Evolutionary conservation across 129 eudicot genomes (phyloP), one percentile per base, ranked within the genome.

Genomic region (Saposhnikovia divaricata): DNA sequence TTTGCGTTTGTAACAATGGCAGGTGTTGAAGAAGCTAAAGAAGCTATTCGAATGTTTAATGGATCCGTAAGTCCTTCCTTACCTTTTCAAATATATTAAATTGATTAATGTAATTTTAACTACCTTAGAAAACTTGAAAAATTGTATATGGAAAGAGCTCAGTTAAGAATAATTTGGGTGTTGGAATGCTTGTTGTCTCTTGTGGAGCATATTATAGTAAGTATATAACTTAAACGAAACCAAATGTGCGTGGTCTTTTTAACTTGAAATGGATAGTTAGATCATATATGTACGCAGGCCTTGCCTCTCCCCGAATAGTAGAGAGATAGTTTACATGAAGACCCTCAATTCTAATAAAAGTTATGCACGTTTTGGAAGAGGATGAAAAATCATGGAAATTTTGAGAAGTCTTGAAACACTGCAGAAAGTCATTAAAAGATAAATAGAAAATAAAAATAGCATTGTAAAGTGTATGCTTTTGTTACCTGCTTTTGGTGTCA

Each of bases 1-100:
- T 96, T 96, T 85, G 98, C 91, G 23, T 96, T 96, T 87, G 89
- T 96, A 21, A 92, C 91, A 31, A 96, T 96, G 99, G 93, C 88
- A 38, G 91, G 85, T 80, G 86, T 83, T 39, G 85, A 88, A 72
- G 96, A 96, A 83, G 98, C 93, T 46, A 85, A 87, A 73, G 92
- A 85, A 81, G 99, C 96, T 69, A 91, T 92, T 83, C 85, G 91
- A 74, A 84, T 90, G 98, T 96, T 96, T 66, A 91, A 90, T 83
- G 97, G 92, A 82, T 87, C 97, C 80, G 99, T 96, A 90, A 96
- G 99, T 87, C 39, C 21, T 37, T 1, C 16, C 28, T 18, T 61
- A 3, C 34, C 34, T 9, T 61, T 61, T 9, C 15, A n/a, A 12
- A n/a, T 21, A 9, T 61, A 9, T 61, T 61, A 3, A n/a, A n/a